Conservation (phyloP, 345 rosid genomes). For the Corchorus capsularis region DNA sequence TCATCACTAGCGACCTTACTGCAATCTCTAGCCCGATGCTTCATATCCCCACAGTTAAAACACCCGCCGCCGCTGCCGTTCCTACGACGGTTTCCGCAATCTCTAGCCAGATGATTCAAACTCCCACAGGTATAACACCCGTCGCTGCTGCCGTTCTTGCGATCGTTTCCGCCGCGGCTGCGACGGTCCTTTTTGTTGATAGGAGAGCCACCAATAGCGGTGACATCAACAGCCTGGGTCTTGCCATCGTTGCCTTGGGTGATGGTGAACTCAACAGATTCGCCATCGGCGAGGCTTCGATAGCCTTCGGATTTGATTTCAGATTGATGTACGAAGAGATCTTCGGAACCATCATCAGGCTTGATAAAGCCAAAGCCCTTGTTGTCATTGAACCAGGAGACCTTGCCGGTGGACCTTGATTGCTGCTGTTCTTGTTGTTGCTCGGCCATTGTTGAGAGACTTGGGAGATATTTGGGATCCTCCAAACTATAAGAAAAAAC, state of each 20-base stretch:
- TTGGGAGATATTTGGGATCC: not conserved
- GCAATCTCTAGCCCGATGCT: slow-evolving; percentile 42
- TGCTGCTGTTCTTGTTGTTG: slow-evolving; percentile 30
- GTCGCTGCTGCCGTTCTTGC: slow-evolving; percentile 21
- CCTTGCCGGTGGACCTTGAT: slow-evolving; percentile 58
- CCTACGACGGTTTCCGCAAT: slow-evolving; percentile 14
- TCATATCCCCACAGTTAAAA: slow-evolving; percentile 39
- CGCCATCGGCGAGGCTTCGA: slow-evolving; percentile 54
- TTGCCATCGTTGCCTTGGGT: slow-evolving; percentile 41
- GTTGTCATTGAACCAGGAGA: slow-evolving; percentile 56
- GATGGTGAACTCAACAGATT: slow-evolving; percentile 50
- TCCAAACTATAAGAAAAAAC: not conserved
- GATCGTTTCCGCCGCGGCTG: slow-evolving; percentile 21
- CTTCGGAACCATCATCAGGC: slow-evolving; percentile 68
- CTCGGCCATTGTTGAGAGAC: slow-evolving; percentile 31
- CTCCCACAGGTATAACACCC: slow-evolving; percentile 41
- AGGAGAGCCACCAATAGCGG: slow-evolving; percentile 45
- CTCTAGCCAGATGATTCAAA: slow-evolving; percentile 44
- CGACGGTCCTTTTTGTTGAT: slow-evolving; percentile 37
- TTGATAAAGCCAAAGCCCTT: slow-evolving; percentile 81
- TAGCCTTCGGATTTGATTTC: slow-evolving; percentile 65
- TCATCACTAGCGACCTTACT: slow-evolving; percentile 16
- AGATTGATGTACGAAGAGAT: slow-evolving; percentile 77
- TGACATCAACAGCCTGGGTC: slow-evolving; percentile 52
- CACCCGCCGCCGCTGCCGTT: slow-evolving; percentile 25